Evolutionary conservation across 495 filamentous ascomycete species (phyloP).

Genomic region (Trichoderma parareesei): DNA sequence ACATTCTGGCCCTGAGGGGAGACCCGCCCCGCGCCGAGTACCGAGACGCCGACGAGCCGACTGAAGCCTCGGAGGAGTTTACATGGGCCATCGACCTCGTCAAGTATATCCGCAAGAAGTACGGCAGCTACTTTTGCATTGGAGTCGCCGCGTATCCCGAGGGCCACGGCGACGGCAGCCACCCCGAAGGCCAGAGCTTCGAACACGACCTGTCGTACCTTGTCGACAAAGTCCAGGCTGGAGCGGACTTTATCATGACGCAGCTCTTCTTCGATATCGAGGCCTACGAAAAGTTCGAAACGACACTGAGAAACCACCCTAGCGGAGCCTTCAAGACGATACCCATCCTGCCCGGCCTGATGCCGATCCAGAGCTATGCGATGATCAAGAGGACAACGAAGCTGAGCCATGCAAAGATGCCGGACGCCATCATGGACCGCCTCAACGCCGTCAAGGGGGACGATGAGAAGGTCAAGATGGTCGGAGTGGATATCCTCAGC

Average conservation of each 20-base stretch:
- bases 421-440: constrained; percentile 55
- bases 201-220: constrained; percentile 80
- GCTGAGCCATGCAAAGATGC: constrained; percentile 79
- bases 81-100: constrained; percentile 87
- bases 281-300: constrained; percentile 74
- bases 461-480: constrained; percentile 80
- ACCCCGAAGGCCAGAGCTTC: constrained; percentile 68
- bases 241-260: constrained; percentile 99
- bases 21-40: constrained; percentile 93
- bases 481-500: constrained; percentile 61
- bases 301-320: constrained; percentile 66
- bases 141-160: constrained; percentile 94
- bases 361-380: constrained; percentile 96
- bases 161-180: constrained; percentile 86
- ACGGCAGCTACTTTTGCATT: constrained; percentile 95
- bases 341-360: constrained; percentile 86
- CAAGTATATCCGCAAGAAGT: constrained; percentile 70
- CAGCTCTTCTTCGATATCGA: constrained; percentile 90
- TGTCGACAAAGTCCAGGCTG: constrained; percentile 82
- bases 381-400: constrained; percentile 94
- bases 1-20: constrained; percentile 90
- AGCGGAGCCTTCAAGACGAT: constrained; percentile 83
- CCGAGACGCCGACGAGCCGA: constrained; percentile 45
- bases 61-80: constrained; percentile 57
- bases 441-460: constrained; percentile 78